These are phyloP conservation scores for Euclidium syriacum DNA, from an alignment of 345 rosid species.

Conservation along the genomic window DNA sequence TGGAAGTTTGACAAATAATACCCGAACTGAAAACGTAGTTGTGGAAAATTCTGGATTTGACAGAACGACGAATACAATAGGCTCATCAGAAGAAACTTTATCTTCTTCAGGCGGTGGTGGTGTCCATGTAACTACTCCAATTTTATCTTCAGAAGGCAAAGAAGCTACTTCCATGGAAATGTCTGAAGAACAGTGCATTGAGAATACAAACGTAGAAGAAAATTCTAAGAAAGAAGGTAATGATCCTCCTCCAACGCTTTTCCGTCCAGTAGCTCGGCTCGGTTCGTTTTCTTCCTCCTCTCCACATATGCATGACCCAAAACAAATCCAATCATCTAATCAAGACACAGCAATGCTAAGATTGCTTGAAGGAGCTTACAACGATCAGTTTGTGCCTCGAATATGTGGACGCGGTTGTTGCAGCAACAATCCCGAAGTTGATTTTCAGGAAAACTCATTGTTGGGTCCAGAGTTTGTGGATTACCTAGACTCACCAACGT, in stretches of 20 bases:
- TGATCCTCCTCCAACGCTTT: slow-evolving; percentile 46
- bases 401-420: slow-evolving; percentile 75
- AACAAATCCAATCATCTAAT: slow-evolving; percentile 34
- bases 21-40: slow-evolving; percentile 31
- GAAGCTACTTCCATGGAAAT: slow-evolving; percentile 45
- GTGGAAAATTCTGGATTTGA: slow-evolving; percentile 39
- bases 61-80: slow-evolving; percentile 34
- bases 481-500: slow-evolving; percentile 48
- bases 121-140: slow-evolving; percentile 45
- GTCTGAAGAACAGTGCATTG: slow-evolving; percentile 38
- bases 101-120: slow-evolving; percentile 50
- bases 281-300: slow-evolving; percentile 48
- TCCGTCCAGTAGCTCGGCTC: slow-evolving; percentile 61
- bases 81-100: slow-evolving; percentile 71
- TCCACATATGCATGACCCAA: slow-evolving; percentile 31
- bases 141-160: slow-evolving; percentile 50
- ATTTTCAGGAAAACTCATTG: slow-evolving; percentile 37
- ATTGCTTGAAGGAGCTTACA: slow-evolving; percentile 50
- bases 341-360: slow-evolving; percentile 48
- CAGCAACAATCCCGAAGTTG: slow-evolving; percentile 19
- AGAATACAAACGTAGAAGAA: slow-evolving; percentile 23
- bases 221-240: slow-evolving; percentile 33
- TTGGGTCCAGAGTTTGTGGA: slow-evolving; percentile 83
- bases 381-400: slow-evolving; percentile 58
- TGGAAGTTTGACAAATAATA: slow-evolving; percentile 24